phyloP scores from a whole-genome alignment of 78 protist species.

The Tieghemostelium lacteum region DNA sequence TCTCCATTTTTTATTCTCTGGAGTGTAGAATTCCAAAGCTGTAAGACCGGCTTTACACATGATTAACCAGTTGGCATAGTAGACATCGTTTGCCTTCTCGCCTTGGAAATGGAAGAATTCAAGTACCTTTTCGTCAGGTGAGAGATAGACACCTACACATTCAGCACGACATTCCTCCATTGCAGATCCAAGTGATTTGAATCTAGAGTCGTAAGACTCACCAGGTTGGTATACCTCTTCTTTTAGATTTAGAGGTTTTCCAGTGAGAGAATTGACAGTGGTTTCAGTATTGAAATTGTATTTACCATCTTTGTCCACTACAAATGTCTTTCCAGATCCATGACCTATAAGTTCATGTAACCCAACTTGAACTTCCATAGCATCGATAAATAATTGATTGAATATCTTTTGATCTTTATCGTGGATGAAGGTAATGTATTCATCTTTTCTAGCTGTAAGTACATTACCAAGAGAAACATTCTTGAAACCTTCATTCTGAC shows the following conservation, averaged over 20 bases:
- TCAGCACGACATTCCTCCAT: conserved; percentile 92
- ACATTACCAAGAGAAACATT: conserved; percentile 89
- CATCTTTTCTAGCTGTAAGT: conserved; percentile 42
- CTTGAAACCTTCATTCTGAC: conserved; percentile 89
- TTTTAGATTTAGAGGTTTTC: conserved; percentile 32
- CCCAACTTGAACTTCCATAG: conserved; percentile 89
- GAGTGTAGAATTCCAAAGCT: conserved; percentile 87
- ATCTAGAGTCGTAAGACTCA: conserved; percentile 83
- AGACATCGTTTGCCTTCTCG: conserved; percentile 40
- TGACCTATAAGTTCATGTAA: conserved; percentile 92
- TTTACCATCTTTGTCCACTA: conserved; percentile 23
- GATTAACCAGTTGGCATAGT: conserved; percentile 87
- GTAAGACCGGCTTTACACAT: conserved; percentile 89
- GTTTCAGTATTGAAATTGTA: conserved; percentile 45
- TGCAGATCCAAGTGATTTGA: conserved; percentile 44
- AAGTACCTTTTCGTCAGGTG: conserved; percentile 55
- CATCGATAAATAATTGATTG: conserved; percentile 17
- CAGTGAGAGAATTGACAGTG: conserved; percentile 66
- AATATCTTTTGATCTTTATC: conserved; percentile 73
- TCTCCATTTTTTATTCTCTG: conserved; percentile 46
- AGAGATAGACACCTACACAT: conserved; percentile 73
- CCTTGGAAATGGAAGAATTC: conserved; percentile 66
- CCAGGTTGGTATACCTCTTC: conserved; percentile 73
- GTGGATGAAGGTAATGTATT: conserved; percentile 43
- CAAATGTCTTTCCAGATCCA: conserved; percentile 86